A percentile compares a stretch with the other conserved stretches of the same genome.
These are phyloP conservation scores for Umbelopsis isabellina DNA, from an alignment of 192 early-diverging fungal species.

Conservation along the genomic window DNA sequence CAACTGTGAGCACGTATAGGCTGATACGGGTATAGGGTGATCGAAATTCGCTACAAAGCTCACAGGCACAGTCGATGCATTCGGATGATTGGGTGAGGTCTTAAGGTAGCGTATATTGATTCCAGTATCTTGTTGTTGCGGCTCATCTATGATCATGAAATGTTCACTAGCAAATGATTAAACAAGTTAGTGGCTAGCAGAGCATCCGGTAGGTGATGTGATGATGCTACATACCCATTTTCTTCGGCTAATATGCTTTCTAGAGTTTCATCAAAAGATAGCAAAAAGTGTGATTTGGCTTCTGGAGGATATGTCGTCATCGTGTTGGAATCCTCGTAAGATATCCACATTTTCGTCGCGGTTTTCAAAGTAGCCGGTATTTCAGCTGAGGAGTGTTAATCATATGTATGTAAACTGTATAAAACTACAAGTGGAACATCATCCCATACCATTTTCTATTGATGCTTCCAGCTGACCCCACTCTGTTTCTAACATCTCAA, in stretches of 20 bases:
- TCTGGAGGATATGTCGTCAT: constrained; percentile 20
- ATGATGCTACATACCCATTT: constrained; percentile 23
- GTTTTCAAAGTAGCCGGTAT: constrained; percentile 2
- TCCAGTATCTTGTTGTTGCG: constrained; percentile 21
- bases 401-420: neutral
- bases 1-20: neutral
- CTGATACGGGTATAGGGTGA: constrained; percentile 32
- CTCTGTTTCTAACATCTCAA: neutral
- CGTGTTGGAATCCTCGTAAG: constrained; percentile 28
- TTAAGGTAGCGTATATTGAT: constrained; percentile 30
- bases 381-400: neutral
- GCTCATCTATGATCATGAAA: constrained; percentile 31
- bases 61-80: constrained; percentile 24
- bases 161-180: constrained; percentile 19
- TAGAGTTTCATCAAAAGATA: constrained; percentile 34
- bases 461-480: constrained; percentile 23
- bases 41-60: constrained; percentile 34
- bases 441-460: constrained; percentile 23
- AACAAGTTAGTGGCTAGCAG: no score
- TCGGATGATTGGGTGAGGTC: constrained; percentile 13
- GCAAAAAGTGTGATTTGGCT: constrained; percentile 24
- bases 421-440: neutral
- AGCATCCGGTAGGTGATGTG: no score
- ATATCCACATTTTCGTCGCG: constrained; percentile 22
- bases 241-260: constrained; percentile 25